Evolutionary conservation across 768 basidiomycete species (phyloP), one percentile per base, ranked within the genome.

Genomic region (Lyophyllum decastes): DNA sequence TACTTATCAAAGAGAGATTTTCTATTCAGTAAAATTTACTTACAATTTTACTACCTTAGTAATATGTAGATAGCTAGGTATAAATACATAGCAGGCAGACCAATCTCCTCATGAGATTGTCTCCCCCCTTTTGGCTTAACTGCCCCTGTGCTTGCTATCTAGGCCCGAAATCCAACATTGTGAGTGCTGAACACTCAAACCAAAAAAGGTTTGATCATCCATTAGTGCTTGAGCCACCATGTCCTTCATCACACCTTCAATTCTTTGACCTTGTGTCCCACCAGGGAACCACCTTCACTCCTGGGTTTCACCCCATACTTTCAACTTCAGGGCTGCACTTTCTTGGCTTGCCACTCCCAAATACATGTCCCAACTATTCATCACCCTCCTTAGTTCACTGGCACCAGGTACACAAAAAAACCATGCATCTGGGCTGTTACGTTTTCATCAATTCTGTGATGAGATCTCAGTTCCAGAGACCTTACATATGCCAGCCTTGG

Each of bases 401-500:
- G 35, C 9, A 11, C 11, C 9, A 17, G 14, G 14, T 9, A 38
- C 35, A 7, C 35, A 12, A 6, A 16, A 17, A 4, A 16, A 9
- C 35, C 14, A 38, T 12, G 16, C 6, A 2, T 4, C 35, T 12
- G 35, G 35, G 6, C 35, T 38, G 11, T 12, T 38, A 6, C 35
- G 35, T 17, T 38, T 38, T 12, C 9, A 11, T 17, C 35, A 38
- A 16, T 38, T 38, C 14, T 38, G 35, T 38, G 35, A 38, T 12
- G 8, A 16, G 6, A 7, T 4, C 2, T 2, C 12, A 7, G 19
- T 55, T n/a, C 40, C 54, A 2, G 46, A 49, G 38, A 11, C 26
- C 2, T 25, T 2, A 0, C 61, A 59, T 5, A 75, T 72, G 64
- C 76, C 70, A 22, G 73, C 68, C 2, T 63, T 57, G 4, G 65